Evolutionary conservation across 331 rosid species (phyloP).

Genomic region (Malus hybrid): DNA sequence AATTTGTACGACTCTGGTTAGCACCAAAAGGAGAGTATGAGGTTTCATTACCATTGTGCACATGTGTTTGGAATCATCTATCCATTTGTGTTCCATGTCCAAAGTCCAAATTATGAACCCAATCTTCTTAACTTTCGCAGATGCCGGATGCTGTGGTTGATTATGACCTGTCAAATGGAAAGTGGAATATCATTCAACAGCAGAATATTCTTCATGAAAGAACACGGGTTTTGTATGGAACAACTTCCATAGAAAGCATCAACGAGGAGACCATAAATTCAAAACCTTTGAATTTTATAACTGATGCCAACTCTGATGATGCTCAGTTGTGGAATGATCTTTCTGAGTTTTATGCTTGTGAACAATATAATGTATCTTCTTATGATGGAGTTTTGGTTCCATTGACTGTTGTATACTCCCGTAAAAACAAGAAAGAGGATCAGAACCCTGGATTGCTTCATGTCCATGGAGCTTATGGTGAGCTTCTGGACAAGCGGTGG

Average conservation of each 20-base stretch:
- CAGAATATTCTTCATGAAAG: constrained; percentile 85
- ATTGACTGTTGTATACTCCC: constrained; percentile 67
- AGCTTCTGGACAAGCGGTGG: constrained; percentile 91
- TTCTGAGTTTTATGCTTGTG: constrained; percentile 81
- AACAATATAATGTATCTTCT: constrained; percentile 60
- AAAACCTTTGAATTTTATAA: constrained; percentile 25
- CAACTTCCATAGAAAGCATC: constrained; percentile 39
- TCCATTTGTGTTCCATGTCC: neutral
- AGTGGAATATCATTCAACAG: constrained; percentile 89
- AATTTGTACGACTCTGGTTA: neutral
- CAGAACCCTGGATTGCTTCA: constrained; percentile 76
- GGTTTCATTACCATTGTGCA: too few species aligned
- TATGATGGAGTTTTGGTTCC: constrained; percentile 67
- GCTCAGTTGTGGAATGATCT: constrained; percentile 73
- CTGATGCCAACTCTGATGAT: constrained; percentile 37
- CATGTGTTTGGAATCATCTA: neutral
- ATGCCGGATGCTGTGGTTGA: constrained; percentile 98
- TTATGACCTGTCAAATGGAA: constrained; percentile 74
- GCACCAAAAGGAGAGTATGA: too few species aligned
- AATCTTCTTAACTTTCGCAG: constrained; percentile 38
- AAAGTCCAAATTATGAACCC: neutral
- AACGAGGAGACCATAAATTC: constrained; percentile 22
- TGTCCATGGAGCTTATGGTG: constrained; percentile 92
- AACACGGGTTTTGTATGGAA: constrained; percentile 69
- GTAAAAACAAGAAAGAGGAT: constrained; percentile 40